These are phyloP conservation scores for Parasitella parasitica DNA, from an alignment of 371 early-diverging fungal genomes.

Conservation along the genomic window DNA sequence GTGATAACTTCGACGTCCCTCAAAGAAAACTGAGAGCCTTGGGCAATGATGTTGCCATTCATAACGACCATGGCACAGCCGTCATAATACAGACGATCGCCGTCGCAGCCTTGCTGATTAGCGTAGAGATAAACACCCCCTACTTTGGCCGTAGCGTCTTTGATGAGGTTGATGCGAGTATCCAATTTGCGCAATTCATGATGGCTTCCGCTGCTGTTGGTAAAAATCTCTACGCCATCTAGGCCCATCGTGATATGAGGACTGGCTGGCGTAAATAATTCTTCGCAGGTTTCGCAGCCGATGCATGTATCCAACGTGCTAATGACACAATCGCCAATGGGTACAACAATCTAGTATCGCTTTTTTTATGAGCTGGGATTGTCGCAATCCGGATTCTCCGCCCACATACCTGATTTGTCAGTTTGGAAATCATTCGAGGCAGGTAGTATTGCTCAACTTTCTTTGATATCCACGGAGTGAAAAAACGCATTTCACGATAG, in stretches of 20 bases:
- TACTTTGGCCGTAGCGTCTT: constrained; percentile 87
- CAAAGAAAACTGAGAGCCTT: constrained; percentile 92
- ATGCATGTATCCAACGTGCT: constrained; percentile 80
- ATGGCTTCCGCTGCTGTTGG: constrained; percentile 92
- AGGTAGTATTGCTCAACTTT: constrained; percentile 73
- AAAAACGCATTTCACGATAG: constrained; percentile 95
- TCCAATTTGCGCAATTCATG: constrained; percentile 90
- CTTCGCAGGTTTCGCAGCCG: constrained; percentile 97
- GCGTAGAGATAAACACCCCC: constrained; percentile 96
- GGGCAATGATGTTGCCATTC: constrained; percentile 90
- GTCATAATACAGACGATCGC: constrained; percentile 97
- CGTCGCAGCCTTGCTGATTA: constrained; percentile 98
- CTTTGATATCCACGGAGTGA: constrained; percentile 82
- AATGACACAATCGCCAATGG: constrained; percentile 89
- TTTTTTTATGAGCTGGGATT: not conserved
- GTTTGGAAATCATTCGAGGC: constrained; percentile 75
- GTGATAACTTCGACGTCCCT: constrained; percentile 92
- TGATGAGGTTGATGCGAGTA: constrained; percentile 83
- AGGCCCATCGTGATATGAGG: constrained; percentile 92
- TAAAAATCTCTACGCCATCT: constrained; percentile 95
- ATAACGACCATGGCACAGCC: constrained; percentile 89
- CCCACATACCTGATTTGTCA: constrained; percentile 70
- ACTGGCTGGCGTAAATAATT: constrained; percentile 92
- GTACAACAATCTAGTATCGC: constrained; percentile 45
- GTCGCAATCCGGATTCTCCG: not conserved